phyloP scores from a whole-genome alignment of 2,329 filamentous ascomycete genomes.

The Claviceps sorghi region DNA sequence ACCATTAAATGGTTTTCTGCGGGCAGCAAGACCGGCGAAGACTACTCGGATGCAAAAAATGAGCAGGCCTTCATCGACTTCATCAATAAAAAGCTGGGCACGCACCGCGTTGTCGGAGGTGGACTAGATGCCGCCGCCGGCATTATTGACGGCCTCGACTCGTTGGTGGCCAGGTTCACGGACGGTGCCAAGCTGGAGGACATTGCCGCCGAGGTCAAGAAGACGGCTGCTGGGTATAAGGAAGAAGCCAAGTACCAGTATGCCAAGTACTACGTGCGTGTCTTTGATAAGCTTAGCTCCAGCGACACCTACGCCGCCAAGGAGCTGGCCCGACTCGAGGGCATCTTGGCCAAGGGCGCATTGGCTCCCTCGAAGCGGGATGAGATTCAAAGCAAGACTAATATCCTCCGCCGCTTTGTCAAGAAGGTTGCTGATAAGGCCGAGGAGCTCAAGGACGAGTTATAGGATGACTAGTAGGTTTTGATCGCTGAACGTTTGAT shows the following conservation, averaged over 20 bases:
- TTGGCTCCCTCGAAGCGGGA: slow-evolving; percentile 76
- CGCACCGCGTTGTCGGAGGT: slow-evolving; percentile 69
- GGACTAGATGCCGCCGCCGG: slow-evolving; percentile 66
- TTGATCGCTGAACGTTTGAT: slow-evolving; percentile 1
- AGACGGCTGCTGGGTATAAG: slow-evolving; percentile 51
- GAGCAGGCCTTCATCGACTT: slow-evolving; percentile 66
- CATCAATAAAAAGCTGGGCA: slow-evolving; percentile 80
- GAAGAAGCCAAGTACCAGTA: slow-evolving; percentile 55
- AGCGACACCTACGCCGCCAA: slow-evolving; percentile 70
- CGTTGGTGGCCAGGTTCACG: slow-evolving; percentile 58
- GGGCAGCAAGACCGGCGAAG: slow-evolving; percentile 56
- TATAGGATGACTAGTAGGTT: slow-evolving; percentile 16
- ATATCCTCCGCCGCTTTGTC: slow-evolving; percentile 71
- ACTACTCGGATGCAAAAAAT: slow-evolving; percentile 61
- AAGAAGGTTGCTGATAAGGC: slow-evolving; percentile 40
- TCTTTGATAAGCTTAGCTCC: slow-evolving; percentile 68
- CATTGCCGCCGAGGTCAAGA: slow-evolving; percentile 56
- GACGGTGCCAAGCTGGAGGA: slow-evolving; percentile 47
- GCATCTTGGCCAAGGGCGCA: slow-evolving; percentile 73
- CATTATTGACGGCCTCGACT: slow-evolving; percentile 66
- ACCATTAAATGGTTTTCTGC: slow-evolving; percentile 97
- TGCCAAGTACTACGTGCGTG: slow-evolving; percentile 85
- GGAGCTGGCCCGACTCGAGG: slow-evolving; percentile 68
- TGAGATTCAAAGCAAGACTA: slow-evolving; percentile 72
- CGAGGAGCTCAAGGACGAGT: slow-evolving; percentile 35